Base-by-base conservation (phyloP, 2,329 filamentous ascomycete genomes). In the Paecilomyces niveus region DNA sequence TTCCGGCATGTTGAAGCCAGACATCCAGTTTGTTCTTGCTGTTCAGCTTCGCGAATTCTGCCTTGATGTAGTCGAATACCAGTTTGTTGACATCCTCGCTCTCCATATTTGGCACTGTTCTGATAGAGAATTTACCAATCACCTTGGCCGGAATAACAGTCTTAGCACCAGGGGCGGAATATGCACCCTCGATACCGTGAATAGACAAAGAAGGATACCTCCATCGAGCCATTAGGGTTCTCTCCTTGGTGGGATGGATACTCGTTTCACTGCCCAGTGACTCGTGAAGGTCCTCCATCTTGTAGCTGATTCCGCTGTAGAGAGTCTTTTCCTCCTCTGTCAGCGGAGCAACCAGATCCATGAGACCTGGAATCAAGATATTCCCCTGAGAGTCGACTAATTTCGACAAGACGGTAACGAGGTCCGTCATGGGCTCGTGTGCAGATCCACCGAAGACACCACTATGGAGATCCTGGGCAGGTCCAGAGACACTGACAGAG, bases 81-180 rank as follows among this genome's bases (percentile, higher is more conserved):
- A 88, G 82, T 71, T 86, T 83, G 78, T 96, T 95, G 69, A 96
- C 95, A 71, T 88, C 85, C 58, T 91, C 87, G 67, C 91, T 91
- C 73, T 97, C 89, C 94, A 99, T 99, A 79, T 99, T 86, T 56
- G 94, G 94, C 22, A 99, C 94, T 35, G 92, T 97, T 66, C 94
- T 88, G 78, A 99, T 97, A 55, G 90, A 96, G 82, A 99, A 99
- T 80, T 99, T 99, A 78, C 94, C 94, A 69, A 88, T 89, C 59
- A 99, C 94, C 82, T 97, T 97, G 70, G 94, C 93, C 2, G 94
- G 94, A 68, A 99, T 99, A 69, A 99, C 94, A 0, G 94, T 99
- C 85, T 99, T 99, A 58, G 92, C 94, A 53, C 94, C 94, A 5
- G 92, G 89, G 1, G 89, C 88, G 52, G 89, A 93, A 81, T 96